Evolutionary conservation across 257 asterid species (phyloP), one percentile per base, ranked within the genome.

Genomic region (Przewalskia tangutica): DNA sequence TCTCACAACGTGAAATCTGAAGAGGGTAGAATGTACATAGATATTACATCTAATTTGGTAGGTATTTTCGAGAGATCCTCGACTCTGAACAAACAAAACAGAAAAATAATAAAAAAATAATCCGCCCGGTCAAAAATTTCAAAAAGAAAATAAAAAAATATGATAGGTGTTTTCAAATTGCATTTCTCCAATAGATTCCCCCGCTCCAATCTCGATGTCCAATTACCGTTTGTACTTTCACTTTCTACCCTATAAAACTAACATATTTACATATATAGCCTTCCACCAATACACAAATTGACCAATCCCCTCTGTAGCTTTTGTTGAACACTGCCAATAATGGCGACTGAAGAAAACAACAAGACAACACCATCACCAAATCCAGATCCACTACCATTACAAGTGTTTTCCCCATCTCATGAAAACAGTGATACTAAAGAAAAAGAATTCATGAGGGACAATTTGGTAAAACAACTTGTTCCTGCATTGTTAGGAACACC

Each of bases 301-400:
- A 56, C 63, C 32, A 1, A 56, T 56, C 20, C 7, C 34, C 34
- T n/a, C 65, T n/a, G 34, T 9, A 27, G 1, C 32, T 27, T 27
- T 27, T 27, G 32, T 27, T 59, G 8, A 7, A 34, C 65, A 59
- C 16, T 14, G 23, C 62, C 23, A 59, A 18, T 59, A 59, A 59
- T 59, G 65, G 65, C 7, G 20, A 59, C 13, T 18, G 65, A 59
- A 1, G 36, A 59, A 27, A 59, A 59, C 11, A 56, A 56, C 5
- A 48, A 65, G 1, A 36, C 0, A n/a, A 64, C 46, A 32, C 71
- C 71, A 32, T 64, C 36, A n/a, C 53, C 8, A 38, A 67, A 67
- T 67, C 54, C 32, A 18, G 36, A 83, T 81, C 88, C 91, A 84
- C 85, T 12, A 1, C 92, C 93, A 0, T 56, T 86, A 53, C 53